A percentile compares a stretch with the other conserved stretches of the same genome.
Evolutionary conservation across 192 early-diverging fungal species (phyloP).

Genomic region (Gigaspora rosea): DNA sequence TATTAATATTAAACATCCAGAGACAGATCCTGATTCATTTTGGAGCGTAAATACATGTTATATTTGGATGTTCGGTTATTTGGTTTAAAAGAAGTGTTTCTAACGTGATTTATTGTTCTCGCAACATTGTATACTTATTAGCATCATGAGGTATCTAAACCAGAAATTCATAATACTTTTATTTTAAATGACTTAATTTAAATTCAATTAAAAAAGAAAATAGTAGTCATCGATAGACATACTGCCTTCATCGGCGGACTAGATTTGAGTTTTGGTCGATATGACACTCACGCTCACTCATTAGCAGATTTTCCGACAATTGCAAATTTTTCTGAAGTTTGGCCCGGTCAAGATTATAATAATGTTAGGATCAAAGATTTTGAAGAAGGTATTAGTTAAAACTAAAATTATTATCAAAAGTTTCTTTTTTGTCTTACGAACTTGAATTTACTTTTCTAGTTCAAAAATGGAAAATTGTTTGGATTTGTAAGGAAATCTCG

Average conservation of each 20-base stretch:
- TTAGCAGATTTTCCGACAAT: constrained; percentile 66
- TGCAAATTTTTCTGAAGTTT: constrained; percentile 43
- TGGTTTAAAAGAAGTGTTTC: too few species aligned
- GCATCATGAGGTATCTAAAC: background rate
- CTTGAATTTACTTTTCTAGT: too few species aligned
- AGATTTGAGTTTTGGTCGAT: constrained; percentile 83
- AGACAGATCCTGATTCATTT: too few species aligned
- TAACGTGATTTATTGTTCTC: background rate
- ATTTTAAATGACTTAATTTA: background rate
- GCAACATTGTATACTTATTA: too few species aligned
- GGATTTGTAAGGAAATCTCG: too few species aligned
- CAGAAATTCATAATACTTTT: too few species aligned
- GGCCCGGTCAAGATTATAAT: constrained; percentile 77
- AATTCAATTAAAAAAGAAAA: constrained; percentile 58
- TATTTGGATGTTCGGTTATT: too few species aligned
- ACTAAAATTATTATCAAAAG: background rate
- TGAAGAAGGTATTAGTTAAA: constrained; percentile 39
- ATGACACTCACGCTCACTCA: constrained; percentile 77
- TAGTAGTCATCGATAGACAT: constrained; percentile 73
- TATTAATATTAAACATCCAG: too few species aligned
- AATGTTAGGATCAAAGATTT: constrained; percentile 85
- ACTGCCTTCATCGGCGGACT: constrained; percentile 85
- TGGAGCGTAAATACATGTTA: too few species aligned
- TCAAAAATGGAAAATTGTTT: too few species aligned
- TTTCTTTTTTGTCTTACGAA: too few species aligned